These are phyloP conservation scores for Exserohilum turcica DNA, from an alignment of 2,329 filamentous ascomycete species.

Conservation along the genomic window DNA sequence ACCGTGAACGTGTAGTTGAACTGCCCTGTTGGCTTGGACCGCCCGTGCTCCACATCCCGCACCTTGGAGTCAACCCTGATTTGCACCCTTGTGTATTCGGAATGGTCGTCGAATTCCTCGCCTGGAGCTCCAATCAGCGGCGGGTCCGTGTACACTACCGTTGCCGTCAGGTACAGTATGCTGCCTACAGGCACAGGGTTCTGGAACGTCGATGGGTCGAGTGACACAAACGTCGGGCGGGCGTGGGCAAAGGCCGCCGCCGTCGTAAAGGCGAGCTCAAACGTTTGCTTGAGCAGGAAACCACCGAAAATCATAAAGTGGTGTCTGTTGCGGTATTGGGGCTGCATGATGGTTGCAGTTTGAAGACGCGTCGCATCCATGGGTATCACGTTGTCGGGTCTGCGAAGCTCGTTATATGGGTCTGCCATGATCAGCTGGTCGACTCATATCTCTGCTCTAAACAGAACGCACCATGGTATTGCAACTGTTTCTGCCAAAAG, in stretches of 20 bases:
- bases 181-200: conserved; percentile 77
- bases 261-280: conserved; percentile 77
- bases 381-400: conserved; percentile 63
- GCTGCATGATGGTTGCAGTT: conserved; percentile 76
- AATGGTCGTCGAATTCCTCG: conserved; percentile 40
- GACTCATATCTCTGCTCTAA: neutral
- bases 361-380: conserved; percentile 68
- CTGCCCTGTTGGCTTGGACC: conserved; percentile 70
- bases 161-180: conserved; percentile 74
- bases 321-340: conserved; percentile 71
- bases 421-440: conserved; percentile 45
- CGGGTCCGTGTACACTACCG: conserved; percentile 73
- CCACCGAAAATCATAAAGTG: conserved; percentile 82
- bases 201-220: conserved; percentile 75
- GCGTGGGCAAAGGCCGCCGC: conserved; percentile 72
- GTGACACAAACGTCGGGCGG: conserved; percentile 71
- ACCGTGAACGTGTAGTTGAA: conserved; percentile 77
- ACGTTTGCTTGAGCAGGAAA: conserved; percentile 74
- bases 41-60: conserved; percentile 71
- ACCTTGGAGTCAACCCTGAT: conserved; percentile 75
- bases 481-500: conserved; percentile 72
- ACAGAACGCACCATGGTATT: conserved; percentile 59
- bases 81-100: conserved; percentile 66
- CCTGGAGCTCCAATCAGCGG: conserved; percentile 50
- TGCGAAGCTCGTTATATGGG: conserved; percentile 59